These are phyloP conservation scores for Salix brachista DNA, from an alignment of 345 rosid species.

Conservation along the genomic window DNA sequence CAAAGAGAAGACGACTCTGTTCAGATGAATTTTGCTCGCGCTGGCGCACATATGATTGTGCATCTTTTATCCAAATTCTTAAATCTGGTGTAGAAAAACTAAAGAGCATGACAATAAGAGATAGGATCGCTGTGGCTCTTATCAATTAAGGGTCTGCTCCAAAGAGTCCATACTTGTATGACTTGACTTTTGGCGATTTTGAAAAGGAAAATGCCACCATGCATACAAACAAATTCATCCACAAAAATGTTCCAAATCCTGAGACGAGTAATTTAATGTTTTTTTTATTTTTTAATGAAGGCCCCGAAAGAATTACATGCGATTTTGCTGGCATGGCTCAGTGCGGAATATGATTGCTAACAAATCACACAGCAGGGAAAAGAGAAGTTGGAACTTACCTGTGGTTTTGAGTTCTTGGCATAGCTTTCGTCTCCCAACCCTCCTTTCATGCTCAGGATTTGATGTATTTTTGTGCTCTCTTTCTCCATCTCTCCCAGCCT, in stretches of 20 bases:
- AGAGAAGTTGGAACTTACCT: constrained; percentile 14
- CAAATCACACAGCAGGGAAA: neutral
- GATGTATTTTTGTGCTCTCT: constrained; percentile 6
- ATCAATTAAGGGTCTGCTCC: too few species aligned
- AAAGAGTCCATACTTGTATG: too few species aligned
- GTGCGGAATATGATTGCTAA: neutral
- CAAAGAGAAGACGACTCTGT: neutral
- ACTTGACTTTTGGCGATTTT: too few species aligned
- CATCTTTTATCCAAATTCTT: neutral
- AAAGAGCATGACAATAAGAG: neutral
- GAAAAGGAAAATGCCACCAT: too few species aligned
- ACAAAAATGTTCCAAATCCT: too few species aligned
- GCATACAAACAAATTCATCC: too few species aligned
- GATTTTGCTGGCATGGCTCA: too few species aligned
- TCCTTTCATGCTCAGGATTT: constrained; percentile 25
- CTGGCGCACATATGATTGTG: neutral
- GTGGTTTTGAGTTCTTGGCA: constrained; percentile 27
- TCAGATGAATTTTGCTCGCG: neutral
- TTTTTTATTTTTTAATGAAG: too few species aligned
- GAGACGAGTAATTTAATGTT: too few species aligned
- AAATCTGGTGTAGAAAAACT: neutral
- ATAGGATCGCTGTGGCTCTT: too few species aligned
- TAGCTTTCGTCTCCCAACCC: constrained; percentile 39
- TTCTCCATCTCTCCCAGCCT: constrained; percentile 5
- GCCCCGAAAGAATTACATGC: too few species aligned